Evolutionary conservation across 345 rosid genomes (phyloP).

Genomic region (Kandelia obovata): DNA sequence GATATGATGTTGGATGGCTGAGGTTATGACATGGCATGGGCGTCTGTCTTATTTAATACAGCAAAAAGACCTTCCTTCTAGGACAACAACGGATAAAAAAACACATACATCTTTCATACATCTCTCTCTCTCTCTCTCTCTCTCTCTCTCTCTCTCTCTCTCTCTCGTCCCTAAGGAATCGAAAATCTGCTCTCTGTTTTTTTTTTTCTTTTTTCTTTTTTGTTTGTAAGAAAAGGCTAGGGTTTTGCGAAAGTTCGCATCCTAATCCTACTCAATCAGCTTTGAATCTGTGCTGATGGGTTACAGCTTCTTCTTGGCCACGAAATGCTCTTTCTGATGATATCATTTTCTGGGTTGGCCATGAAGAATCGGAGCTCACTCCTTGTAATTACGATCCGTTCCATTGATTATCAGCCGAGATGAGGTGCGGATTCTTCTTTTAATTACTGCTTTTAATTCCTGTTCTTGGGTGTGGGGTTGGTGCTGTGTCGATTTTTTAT

Average conservation of each 20-base stretch:
- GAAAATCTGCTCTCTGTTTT: slow-evolving; percentile 18
- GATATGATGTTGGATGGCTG: background rate
- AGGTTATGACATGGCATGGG: slow-evolving; percentile 47
- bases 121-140: slow-evolving; percentile 1
- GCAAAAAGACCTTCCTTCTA: slow-evolving; percentile 46
- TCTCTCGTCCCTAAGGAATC: slow-evolving; percentile 38
- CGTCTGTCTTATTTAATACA: slow-evolving; percentile 29
- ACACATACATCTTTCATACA: background rate
- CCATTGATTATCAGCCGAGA: slow-evolving; percentile 16
- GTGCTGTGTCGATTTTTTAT: slow-evolving; percentile 7
- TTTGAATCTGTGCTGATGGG: slow-evolving; percentile 32
- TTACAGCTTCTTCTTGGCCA: slow-evolving; percentile 20
- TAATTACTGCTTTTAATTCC: slow-evolving; percentile 14
- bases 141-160: slow-evolving; percentile 22
- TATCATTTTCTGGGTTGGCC: slow-evolving; percentile 36
- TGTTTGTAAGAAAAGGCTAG: slow-evolving; percentile 30
- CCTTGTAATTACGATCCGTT: slow-evolving; percentile 14
- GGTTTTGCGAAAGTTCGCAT: slow-evolving; percentile 56
- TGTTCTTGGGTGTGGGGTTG: slow-evolving; percentile 14
- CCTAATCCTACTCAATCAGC: slow-evolving; percentile 38
- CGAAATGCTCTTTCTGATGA: slow-evolving; percentile 30
- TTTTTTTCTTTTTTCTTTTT: slow-evolving; percentile 21
- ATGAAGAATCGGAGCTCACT: slow-evolving; percentile 38
- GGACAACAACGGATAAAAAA: slow-evolving; percentile 38
- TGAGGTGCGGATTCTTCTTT: slow-evolving; percentile 25